phyloP scores from a whole-genome alignment of 352 stramenopile species.

The Pythium aquatile region DNA sequence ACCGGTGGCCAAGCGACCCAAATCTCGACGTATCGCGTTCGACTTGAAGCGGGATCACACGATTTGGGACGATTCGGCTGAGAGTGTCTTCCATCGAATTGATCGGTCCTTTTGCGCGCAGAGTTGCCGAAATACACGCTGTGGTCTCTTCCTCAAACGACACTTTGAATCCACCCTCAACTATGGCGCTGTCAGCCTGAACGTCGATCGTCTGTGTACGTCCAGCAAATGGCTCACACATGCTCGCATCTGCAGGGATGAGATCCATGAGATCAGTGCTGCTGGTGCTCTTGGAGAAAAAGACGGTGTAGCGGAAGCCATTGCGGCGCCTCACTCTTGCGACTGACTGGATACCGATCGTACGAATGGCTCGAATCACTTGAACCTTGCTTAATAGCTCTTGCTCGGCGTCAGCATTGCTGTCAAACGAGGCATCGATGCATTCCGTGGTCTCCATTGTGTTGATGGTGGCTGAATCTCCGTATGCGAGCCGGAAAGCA shows the following conservation, averaged over 20 bases:
- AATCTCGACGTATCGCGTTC: conserved; percentile 43
- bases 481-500: conserved; percentile 57
- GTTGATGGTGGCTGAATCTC: conserved; percentile 36
- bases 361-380: conserved; percentile 44
- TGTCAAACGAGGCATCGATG: conserved; percentile 41
- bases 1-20: conserved; percentile 35
- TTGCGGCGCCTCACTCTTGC: conserved; percentile 27
- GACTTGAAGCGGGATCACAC: conserved; percentile 42
- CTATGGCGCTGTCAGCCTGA: conserved; percentile 34
- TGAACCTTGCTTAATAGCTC: conserved; percentile 41
- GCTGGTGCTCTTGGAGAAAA: conserved; percentile 39
- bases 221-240: conserved; percentile 37
- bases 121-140: conserved; percentile 45
- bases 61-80: conserved; percentile 35
- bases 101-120: conserved; percentile 33
- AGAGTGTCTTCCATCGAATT: conserved; percentile 42
- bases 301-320: conserved; percentile 53
- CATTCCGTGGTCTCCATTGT: conserved; percentile 46
- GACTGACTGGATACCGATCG: conserved; percentile 49
- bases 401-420: conserved; percentile 42
- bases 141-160: conserved; percentile 36
- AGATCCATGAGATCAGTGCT: conserved; percentile 54
- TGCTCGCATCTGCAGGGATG: conserved; percentile 33
- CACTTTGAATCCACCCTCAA: conserved; percentile 45
- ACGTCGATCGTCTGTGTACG: conserved; percentile 71